These are phyloP conservation scores for Fulvia fulva DNA, from an alignment of 2,329 filamentous ascomycete species.

Conservation along the genomic window DNA sequence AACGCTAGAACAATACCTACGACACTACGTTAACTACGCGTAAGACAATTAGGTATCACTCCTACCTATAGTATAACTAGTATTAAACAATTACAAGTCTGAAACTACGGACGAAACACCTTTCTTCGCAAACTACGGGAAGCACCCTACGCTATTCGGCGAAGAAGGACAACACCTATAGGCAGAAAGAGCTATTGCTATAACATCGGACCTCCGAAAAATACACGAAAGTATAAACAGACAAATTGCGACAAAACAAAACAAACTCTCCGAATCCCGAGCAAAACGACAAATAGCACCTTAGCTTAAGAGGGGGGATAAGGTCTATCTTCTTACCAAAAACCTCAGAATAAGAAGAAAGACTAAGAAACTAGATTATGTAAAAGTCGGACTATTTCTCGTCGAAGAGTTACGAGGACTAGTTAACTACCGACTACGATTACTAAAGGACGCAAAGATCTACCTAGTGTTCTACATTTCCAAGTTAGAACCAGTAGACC, in stretches of 20 bases:
- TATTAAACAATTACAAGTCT: constrained; percentile 20
- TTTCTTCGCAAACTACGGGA: constrained; percentile 23
- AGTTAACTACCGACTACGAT: constrained; percentile 4
- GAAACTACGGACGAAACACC: constrained; percentile 16
- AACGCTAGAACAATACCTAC: too few species aligned
- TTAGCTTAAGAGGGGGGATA: constrained; percentile 10
- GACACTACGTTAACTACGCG: too few species aligned
- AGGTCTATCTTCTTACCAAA: constrained; percentile 1
- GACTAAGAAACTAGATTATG: constrained; percentile 7
- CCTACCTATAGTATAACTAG: constrained; percentile 24
- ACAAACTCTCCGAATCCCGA: not conserved
- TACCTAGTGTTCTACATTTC: not conserved
- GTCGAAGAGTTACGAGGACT: constrained; percentile 2
- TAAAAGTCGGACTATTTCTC: constrained; percentile 5
- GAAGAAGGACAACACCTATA: not conserved
- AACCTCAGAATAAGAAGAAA: constrained; percentile 1
- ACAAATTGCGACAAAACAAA: not conserved
- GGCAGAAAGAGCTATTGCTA: not conserved
- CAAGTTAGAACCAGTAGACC: constrained; percentile 1
- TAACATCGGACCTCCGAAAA: not conserved
- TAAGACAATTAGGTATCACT: too few species aligned
- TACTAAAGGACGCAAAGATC: not conserved
- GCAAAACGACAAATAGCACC: constrained; percentile 6
- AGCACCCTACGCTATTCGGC: constrained; percentile 3
- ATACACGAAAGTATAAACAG: not conserved